phyloP scores from a whole-genome alignment of 345 rosid species.

The Geranium rotundifolium region DNA sequence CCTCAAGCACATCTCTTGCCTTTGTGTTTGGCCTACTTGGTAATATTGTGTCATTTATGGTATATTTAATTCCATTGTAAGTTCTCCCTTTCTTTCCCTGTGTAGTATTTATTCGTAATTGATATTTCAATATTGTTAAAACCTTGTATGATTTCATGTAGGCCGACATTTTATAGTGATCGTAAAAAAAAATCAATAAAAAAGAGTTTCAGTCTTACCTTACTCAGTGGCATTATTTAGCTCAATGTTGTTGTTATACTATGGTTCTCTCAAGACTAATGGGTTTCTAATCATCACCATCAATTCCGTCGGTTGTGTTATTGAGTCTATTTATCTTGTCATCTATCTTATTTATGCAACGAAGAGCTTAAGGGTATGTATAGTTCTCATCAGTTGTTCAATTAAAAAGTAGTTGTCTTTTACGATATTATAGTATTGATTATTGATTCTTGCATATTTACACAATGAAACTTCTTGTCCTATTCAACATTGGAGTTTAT shows the following conservation, averaged over 20 bases:
- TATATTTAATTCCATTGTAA: not conserved
- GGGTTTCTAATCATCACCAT: conserved; percentile 19
- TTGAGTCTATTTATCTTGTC: conserved; percentile 18
- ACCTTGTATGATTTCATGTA: conserved; percentile 7
- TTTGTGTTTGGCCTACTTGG: not conserved
- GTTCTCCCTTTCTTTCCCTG: not conserved
- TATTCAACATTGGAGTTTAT: conserved; percentile 23
- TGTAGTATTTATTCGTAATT: too few species aligned
- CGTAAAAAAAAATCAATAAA: conserved; percentile 25
- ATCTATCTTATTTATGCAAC: conserved; percentile 28
- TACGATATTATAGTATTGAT: too few species aligned
- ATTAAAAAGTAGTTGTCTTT: not conserved
- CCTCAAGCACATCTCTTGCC: too few species aligned
- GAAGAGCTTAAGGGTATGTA: conserved; percentile 14
- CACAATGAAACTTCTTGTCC: conserved; percentile 20
- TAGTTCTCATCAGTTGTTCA: too few species aligned
- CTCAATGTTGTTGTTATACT: conserved; percentile 25
- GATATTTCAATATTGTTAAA: too few species aligned
- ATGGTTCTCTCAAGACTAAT: conserved; percentile 18
- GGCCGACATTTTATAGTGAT: conserved; percentile 29
- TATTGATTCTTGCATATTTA: conserved; percentile 20
- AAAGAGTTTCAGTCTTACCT: conserved; percentile 27
- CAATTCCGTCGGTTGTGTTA: conserved; percentile 19
- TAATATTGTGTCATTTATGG: not conserved
- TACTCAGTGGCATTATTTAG: conserved; percentile 29